phyloP scores from a whole-genome alignment of 1,139 yeast species.

The Saccharomyces pastorianus region DNA sequence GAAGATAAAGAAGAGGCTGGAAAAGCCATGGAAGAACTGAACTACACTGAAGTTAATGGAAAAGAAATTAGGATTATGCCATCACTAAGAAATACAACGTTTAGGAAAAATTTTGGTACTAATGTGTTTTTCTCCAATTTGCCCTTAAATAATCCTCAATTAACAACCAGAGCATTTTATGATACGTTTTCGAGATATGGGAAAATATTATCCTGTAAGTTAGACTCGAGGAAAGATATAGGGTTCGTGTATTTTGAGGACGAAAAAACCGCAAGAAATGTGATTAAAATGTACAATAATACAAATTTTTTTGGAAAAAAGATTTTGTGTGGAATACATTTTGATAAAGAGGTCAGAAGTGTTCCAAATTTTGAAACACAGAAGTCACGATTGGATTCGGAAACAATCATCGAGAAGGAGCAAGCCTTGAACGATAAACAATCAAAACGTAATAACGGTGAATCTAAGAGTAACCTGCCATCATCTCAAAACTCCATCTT shows the following conservation, averaged over 20 bases:
- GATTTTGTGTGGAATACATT: conserved; percentile 35
- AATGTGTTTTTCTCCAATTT: conserved; percentile 29
- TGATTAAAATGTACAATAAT: conserved; percentile 34
- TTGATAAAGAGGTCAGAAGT: conserved; percentile 35
- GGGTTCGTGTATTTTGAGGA: conserved; percentile 41
- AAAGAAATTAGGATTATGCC: conserved; percentile 48
- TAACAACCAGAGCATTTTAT: conserved; percentile 38
- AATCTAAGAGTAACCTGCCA: conserved; percentile 6
- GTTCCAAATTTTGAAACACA: conserved; percentile 27
- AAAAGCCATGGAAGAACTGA: conserved; percentile 39
- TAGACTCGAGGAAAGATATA: conserved; percentile 36
- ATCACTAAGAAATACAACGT: conserved; percentile 34
- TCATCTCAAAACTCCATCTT: conserved; percentile 35
- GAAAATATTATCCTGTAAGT: conserved; percentile 40
- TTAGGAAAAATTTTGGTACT: conserved; percentile 27
- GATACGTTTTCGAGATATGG: conserved; percentile 39
- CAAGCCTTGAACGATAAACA: conserved; percentile 9
- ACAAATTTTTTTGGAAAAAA: conserved; percentile 28
- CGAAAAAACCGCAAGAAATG: conserved; percentile 35
- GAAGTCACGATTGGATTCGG: conserved; percentile 18
- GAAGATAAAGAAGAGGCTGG: conserved; percentile 33
- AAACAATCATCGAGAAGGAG: conserved; percentile 24
- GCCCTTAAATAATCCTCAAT: conserved; percentile 29
- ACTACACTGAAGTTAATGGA: conserved; percentile 36
- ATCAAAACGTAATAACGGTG: not conserved